Percentiles rank a stretch among this genome's conserved stretches.
These are phyloP conservation scores for Xylariaceae sp. DNA, from an alignment of 2,329 filamentous ascomycete species.

Conservation along the genomic window DNA sequence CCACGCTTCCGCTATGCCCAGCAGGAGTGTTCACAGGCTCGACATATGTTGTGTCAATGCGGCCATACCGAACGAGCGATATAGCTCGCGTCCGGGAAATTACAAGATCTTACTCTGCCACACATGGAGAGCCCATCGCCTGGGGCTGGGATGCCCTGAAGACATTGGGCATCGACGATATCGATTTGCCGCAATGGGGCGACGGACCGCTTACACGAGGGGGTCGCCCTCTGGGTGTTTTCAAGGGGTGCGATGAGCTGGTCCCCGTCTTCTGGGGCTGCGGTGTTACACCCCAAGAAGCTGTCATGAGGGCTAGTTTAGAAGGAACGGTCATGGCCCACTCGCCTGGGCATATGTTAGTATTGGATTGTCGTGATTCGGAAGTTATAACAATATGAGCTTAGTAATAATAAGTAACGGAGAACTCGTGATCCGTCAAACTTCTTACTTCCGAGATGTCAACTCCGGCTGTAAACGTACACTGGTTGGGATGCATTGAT, in stretches of 20 bases:
- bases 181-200: slow-evolving; percentile 54
- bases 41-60: slow-evolving; percentile 61
- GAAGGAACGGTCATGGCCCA: slow-evolving; percentile 58
- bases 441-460: too few species aligned
- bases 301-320: slow-evolving; percentile 52
- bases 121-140: slow-evolving; percentile 61
- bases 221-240: slow-evolving; percentile 34
- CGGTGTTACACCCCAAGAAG: slow-evolving; percentile 63
- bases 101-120: slow-evolving; percentile 50
- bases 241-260: slow-evolving; percentile 34
- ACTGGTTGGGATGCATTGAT: too few species aligned
- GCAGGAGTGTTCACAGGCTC: slow-evolving; percentile 54
- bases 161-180: slow-evolving; percentile 50
- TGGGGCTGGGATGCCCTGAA: slow-evolving; percentile 59
- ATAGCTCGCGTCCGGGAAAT: slow-evolving; percentile 51
- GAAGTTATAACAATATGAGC: slow-evolving; percentile 26
- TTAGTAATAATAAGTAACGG: too few species aligned
- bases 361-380: slow-evolving; percentile 48
- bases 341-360: slow-evolving; percentile 59
- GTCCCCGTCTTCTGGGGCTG: slow-evolving; percentile 62
- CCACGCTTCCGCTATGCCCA: slow-evolving; percentile 50
- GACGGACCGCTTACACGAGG: slow-evolving; percentile 41
- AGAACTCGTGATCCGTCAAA: too few species aligned
- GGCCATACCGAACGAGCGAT: slow-evolving; percentile 48
- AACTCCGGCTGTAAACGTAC: too few species aligned